Percentiles rank a stretch among this genome's conserved stretches.
Evolutionary conservation across 2,329 filamentous ascomycete genomes (phyloP).

Genomic region (Bipolaris victoriae): DNA sequence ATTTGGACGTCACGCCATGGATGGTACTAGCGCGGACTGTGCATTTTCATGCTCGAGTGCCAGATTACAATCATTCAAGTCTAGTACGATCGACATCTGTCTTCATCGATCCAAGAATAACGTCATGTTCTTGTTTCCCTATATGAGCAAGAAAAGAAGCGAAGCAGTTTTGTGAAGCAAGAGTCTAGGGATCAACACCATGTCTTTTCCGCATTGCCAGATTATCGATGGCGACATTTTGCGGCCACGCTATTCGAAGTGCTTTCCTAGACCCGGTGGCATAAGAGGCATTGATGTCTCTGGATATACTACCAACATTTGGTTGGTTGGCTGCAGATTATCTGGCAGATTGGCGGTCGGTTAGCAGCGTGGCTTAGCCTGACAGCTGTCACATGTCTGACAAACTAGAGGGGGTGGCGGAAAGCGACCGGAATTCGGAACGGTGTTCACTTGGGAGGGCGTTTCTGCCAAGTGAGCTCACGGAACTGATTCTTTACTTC

Average conservation of each 20-base stretch:
- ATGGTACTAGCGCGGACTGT: background rate
- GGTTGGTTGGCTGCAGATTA: background rate
- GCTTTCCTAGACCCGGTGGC: background rate
- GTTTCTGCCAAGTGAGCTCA: slow-evolving; percentile 48
- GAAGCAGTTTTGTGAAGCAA: background rate
- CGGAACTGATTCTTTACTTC: slow-evolving; percentile 59
- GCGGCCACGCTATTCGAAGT: background rate
- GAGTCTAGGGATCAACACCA: background rate
- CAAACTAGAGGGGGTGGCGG: slow-evolving; percentile 2
- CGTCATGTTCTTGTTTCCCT: background rate
- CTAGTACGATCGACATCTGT: background rate
- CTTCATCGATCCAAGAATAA: background rate
- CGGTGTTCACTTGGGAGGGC: slow-evolving; percentile 33
- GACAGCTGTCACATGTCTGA: background rate
- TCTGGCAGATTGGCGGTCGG: background rate
- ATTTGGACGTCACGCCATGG: background rate
- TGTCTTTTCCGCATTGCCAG: background rate
- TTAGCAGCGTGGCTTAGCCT: background rate
- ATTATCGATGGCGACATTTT: background rate
- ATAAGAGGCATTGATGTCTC: background rate
- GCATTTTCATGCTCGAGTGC: background rate
- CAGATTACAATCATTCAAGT: background rate
- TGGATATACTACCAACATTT: background rate
- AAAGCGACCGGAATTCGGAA: background rate
- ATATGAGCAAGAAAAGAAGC: background rate